A percentile compares a stretch with the other conserved stretches of the same genome.
phyloP scores from a whole-genome alignment of 2,329 filamentous ascomycete genomes.

The Monosporascus sp. region DNA sequence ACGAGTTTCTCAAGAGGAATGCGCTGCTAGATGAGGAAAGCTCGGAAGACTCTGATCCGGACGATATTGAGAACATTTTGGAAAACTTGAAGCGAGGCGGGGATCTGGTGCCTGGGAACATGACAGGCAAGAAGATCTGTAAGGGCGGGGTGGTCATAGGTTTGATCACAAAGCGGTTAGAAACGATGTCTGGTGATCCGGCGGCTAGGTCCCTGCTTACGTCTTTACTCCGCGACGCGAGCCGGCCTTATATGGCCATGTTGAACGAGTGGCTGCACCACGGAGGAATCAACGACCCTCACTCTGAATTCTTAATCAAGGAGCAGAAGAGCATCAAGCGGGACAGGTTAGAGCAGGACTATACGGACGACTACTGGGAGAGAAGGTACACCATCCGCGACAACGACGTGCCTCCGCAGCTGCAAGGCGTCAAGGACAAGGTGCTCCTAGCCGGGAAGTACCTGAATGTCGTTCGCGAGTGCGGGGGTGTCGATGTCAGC shows the following conservation, averaged over 20 bases:
- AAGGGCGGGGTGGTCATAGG: slow-evolving; percentile 96
- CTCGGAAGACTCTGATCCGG: slow-evolving; percentile 65
- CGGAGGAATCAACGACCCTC: slow-evolving; percentile 88
- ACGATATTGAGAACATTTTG: slow-evolving; percentile 88
- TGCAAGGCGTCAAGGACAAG: slow-evolving; percentile 87
- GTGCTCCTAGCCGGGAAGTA: slow-evolving; percentile 95
- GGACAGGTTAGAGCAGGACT: slow-evolving; percentile 88
- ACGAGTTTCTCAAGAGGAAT: slow-evolving; percentile 84
- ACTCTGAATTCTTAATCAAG: slow-evolving; percentile 89
- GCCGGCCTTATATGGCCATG: slow-evolving; percentile 95
- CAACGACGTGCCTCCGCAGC: slow-evolving; percentile 83
- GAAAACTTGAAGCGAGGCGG: slow-evolving; percentile 84
- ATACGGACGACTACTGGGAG: slow-evolving; percentile 99
- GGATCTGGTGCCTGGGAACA: slow-evolving; percentile 70
- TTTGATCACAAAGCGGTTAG: slow-evolving; percentile 75
- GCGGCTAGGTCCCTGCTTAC: slow-evolving; percentile 78
- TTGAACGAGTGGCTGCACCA: slow-evolving; percentile 98
- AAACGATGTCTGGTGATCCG: slow-evolving; percentile 90
- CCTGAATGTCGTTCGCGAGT: slow-evolving; percentile 94
- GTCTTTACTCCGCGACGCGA: slow-evolving; percentile 77
- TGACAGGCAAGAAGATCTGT: slow-evolving; percentile 84
- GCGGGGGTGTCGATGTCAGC: slow-evolving; percentile 90
- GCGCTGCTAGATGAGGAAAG: slow-evolving; percentile 77
- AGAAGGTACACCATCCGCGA: slow-evolving; percentile 93
- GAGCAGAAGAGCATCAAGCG: slow-evolving; percentile 93